Evolutionary conservation across 1,139 yeast genomes (phyloP).

Genomic region (Candida sp.): DNA sequence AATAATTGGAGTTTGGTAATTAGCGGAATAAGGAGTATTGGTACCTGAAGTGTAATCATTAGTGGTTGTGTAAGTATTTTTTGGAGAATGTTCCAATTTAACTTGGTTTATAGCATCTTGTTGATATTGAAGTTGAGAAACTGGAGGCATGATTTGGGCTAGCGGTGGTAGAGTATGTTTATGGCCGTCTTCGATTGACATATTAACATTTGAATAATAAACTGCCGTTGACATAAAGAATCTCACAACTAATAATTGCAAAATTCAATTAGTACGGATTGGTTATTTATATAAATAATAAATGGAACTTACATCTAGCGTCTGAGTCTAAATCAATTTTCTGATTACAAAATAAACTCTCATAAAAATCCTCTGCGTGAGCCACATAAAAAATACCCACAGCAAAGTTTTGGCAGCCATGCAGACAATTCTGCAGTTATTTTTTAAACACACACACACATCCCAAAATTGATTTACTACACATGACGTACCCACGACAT

Average conservation of each 20-base stretch:
- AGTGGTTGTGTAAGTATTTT: constrained; percentile 4
- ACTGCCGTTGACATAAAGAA: constrained; percentile 28
- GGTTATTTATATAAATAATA: neutral
- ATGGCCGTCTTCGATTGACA: constrained; percentile 26
- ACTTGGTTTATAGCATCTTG: constrained; percentile 5
- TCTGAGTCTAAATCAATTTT: neutral
- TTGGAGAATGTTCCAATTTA: constrained; percentile 3
- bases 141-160: constrained; percentile 30
- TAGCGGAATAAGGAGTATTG: neutral
- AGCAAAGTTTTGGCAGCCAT: no score
- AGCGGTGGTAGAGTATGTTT: constrained; percentile 31
- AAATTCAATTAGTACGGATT: neutral
- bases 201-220: constrained; percentile 24
- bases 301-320: neutral
- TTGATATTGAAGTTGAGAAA: constrained; percentile 10
- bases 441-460: no score
- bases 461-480: no score
- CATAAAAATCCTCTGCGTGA: neutral
- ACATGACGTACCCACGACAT: no score
- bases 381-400: neutral
- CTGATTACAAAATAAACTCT: neutral
- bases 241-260: neutral
- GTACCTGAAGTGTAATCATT: constrained; percentile 1
- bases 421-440: no score
- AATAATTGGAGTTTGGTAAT: constrained; percentile 1